phyloP scores from a whole-genome alignment of 352 stramenopile genomes.

The Paralagenidium karlingii region DNA sequence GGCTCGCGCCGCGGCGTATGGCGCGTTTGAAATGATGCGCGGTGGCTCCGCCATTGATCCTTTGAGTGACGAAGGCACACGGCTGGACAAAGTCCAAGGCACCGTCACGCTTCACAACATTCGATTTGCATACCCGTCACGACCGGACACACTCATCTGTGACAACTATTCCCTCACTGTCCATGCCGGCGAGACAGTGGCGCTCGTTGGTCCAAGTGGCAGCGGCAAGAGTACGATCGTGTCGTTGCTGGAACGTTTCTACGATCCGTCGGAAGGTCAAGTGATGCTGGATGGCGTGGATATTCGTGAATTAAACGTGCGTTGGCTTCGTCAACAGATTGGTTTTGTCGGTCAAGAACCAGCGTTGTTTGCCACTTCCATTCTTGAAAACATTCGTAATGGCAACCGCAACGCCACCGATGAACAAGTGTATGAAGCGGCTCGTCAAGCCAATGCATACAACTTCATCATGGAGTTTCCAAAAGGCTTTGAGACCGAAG shows the following conservation, averaged over 20 bases:
- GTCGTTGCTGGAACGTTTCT: slow-evolving; percentile 61
- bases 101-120: slow-evolving; percentile 81
- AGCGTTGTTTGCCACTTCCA: slow-evolving; percentile 72
- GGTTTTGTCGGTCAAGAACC: slow-evolving; percentile 88
- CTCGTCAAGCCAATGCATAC: slow-evolving; percentile 81
- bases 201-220: slow-evolving; percentile 55
- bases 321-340: slow-evolving; percentile 60
- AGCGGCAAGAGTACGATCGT: slow-evolving; percentile 65
- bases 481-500: slow-evolving; percentile 76
- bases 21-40: slow-evolving; percentile 63
- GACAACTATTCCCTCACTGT: slow-evolving; percentile 36
- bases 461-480: slow-evolving; percentile 86
- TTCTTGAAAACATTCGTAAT: slow-evolving; percentile 68
- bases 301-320: slow-evolving; percentile 48
- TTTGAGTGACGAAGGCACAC: slow-evolving; percentile 17
- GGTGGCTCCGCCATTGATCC: slow-evolving; percentile 38
- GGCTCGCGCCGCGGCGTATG: slow-evolving; percentile 36
- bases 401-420: slow-evolving; percentile 41
- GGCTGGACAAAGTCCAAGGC: slow-evolving; percentile 19
- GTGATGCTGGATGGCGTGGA: slow-evolving; percentile 41
- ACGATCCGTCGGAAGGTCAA: slow-evolving; percentile 22
- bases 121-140: slow-evolving; percentile 47
- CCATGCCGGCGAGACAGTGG: slow-evolving; percentile 48
- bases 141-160: slow-evolving; percentile 40
- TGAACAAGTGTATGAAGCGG: slow-evolving; percentile 56